Conservation (phyloP, 768 basidiomycete species). For the Peribolospora baueri region DNA sequence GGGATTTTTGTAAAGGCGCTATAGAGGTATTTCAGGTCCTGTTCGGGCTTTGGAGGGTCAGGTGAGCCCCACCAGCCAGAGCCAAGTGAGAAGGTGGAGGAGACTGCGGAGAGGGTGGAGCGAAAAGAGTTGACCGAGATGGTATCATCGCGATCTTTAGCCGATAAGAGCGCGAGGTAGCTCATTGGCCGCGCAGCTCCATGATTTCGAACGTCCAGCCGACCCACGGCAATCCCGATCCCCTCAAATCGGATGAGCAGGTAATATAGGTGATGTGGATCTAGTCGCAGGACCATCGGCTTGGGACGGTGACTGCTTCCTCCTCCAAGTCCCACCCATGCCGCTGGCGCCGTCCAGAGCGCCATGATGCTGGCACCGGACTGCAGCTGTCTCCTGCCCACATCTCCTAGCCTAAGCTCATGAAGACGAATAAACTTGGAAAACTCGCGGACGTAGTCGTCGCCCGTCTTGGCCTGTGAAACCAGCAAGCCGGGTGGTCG, state of each 20-base stretch:
- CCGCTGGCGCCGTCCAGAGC: no score
- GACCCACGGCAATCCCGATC: slow-evolving; percentile 47
- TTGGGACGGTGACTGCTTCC: slow-evolving; percentile 14
- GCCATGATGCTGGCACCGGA: no score
- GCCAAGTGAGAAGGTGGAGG: slow-evolving; percentile 41
- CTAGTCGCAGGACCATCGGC: slow-evolving; percentile 42
- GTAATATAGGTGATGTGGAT: slow-evolving; percentile 69
- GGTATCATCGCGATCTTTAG: slow-evolving; percentile 32
- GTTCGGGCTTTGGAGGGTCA: slow-evolving; percentile 36
- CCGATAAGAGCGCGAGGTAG: slow-evolving; percentile 36
- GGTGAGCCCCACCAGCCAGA: slow-evolving; percentile 44
- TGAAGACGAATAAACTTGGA: no score
- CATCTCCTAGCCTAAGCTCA: no score
- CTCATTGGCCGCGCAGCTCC: slow-evolving; percentile 34
- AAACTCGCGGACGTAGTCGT: no score
- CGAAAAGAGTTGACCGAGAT: slow-evolving; percentile 48
- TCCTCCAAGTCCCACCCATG: no score
- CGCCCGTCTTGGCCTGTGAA: no score
- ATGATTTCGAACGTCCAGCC: slow-evolving; percentile 38
- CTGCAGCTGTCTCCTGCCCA: no score
- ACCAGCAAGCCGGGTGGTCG: no score
- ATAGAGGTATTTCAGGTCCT: slow-evolving; percentile 62
- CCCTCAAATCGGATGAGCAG: slow-evolving; percentile 66
- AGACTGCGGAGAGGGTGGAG: slow-evolving; percentile 46
- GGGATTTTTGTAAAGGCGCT: slow-evolving; percentile 78